Evolutionary conservation across 2,329 filamentous ascomycete species (phyloP), one percentile per base, ranked within the genome.

Genomic region (Neonectria punicea): DNA sequence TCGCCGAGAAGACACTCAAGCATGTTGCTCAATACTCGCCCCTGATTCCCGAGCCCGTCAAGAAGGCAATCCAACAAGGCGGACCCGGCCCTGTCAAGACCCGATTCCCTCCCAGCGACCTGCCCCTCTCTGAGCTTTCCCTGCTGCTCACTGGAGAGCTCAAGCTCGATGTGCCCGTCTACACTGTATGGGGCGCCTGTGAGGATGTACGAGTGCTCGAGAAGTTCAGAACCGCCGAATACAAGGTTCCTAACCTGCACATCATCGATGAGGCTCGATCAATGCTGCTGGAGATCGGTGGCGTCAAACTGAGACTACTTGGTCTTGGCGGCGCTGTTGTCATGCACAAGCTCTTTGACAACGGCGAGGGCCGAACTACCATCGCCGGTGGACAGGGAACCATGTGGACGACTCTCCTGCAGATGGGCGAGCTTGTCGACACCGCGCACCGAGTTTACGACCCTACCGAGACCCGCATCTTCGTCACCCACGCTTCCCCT

Each of bases 341-440:
- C 65, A 99, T 99, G 94, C 96, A 99, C 86, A 99, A 99, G 86
- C 89, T 99, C 18, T 99, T 99, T 76, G 96, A 99, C 80, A 99
- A 99, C 73, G 96, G 96, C 59, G 96, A 99, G 78, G 96, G 96
- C 66, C 91, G 95, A 80, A 99, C 96, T 55, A 99, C 97, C 2
- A 99, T 99, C 80, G 96, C 96, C 22, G 96, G 96, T 78, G 96
- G 96, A 20, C 96, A 99, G 80, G 96, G 96, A 67, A 99, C 96
- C 50, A 99, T 99, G 96, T 99, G 96, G 96, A 99, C 96, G 8
- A 99, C 96, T 7, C 85, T 99, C 32, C 82, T 99, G 70, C 96
- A 99, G 82, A 99, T 99, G 92, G 96, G 96, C 58, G 96, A 99
- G 82, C 86, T 99, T 54, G 93, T 99, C 58, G 96, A 99, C 79